Evolutionary conservation across 371 early-diverging fungal species (phyloP).

Genomic region (Rhizopus arrhizus): DNA sequence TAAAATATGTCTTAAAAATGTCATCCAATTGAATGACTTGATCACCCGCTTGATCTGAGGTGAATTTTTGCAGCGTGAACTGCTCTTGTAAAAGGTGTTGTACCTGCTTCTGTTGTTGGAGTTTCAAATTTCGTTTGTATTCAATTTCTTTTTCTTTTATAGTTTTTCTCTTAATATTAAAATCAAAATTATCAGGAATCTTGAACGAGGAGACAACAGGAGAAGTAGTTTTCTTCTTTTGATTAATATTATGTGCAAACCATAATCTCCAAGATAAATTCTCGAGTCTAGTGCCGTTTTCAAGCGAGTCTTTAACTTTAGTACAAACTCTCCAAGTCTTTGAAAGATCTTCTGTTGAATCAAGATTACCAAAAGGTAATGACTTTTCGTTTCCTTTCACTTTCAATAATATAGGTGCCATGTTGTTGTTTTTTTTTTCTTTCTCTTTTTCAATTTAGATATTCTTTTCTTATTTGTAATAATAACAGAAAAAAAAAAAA

Average conservation of each 20-base stretch:
- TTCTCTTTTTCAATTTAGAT: not conserved
- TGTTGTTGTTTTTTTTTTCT: constrained; percentile 21
- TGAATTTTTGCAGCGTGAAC: constrained; percentile 47
- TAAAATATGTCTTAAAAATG: constrained; percentile 35
- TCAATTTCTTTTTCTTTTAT: constrained; percentile 21
- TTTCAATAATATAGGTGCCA: constrained; percentile 76
- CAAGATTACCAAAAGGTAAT: constrained; percentile 66
- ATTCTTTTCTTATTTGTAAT: not conserved
- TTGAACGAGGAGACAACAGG: constrained; percentile 15
- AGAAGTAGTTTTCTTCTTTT: constrained; percentile 17
- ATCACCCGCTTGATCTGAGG: constrained; percentile 52
- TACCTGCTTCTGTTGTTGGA: constrained; percentile 30
- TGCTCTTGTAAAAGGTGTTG: constrained; percentile 23
- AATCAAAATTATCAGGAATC: constrained; percentile 32
- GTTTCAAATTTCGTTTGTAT: constrained; percentile 16
- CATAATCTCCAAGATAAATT: constrained; percentile 88
- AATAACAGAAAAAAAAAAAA: constrained; percentile 9
- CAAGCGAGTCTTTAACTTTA: constrained; percentile 85
- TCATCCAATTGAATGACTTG: constrained; percentile 47
- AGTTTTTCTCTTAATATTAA: constrained; percentile 15
- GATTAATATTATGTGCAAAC: constrained; percentile 72
- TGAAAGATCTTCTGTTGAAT: constrained; percentile 70
- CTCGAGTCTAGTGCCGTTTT: constrained; percentile 82
- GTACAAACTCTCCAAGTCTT: constrained; percentile 84
- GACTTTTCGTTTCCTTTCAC: constrained; percentile 69